Evolutionary conservation across 2,329 filamentous ascomycete species (phyloP).

Genomic region (Alternaria ventricosa): DNA sequence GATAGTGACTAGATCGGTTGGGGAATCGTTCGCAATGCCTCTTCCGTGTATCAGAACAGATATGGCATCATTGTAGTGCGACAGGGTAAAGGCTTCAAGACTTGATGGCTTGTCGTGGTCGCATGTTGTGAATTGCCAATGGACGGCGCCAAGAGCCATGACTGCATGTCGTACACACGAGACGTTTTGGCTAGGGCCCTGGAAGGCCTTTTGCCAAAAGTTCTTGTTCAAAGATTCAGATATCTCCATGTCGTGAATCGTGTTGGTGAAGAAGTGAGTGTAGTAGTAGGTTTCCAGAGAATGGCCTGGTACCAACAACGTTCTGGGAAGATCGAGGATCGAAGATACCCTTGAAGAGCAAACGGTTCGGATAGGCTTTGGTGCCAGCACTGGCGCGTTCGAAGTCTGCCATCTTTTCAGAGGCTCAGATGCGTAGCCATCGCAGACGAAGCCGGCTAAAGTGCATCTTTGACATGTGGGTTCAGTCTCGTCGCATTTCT

Average conservation of each 20-base stretch:
- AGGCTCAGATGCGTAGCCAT: background rate
- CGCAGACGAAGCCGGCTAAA: background rate
- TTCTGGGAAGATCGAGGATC: background rate
- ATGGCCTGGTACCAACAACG: background rate
- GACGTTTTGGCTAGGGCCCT: background rate
- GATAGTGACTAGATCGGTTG: background rate
- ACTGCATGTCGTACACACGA: background rate
- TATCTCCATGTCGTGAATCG: background rate
- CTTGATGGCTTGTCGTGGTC: background rate
- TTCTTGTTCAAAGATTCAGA: background rate
- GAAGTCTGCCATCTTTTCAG: background rate
- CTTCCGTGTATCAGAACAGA: background rate
- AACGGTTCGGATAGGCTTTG: background rate
- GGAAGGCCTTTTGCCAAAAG: background rate
- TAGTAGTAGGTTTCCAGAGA: background rate
- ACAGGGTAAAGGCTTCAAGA: background rate
- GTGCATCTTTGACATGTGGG: background rate
- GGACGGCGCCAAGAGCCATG: background rate
- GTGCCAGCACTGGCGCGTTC: background rate
- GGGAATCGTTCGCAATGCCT: background rate
- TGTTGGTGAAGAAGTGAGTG: background rate
- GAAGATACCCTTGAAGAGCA: background rate
- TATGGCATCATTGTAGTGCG: background rate
- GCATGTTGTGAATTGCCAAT: background rate
- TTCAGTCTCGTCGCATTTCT: background rate